Base-by-base conservation (phyloP, 371 early-diverging fungal genomes). In the Fennellomyces sp. region DNA sequence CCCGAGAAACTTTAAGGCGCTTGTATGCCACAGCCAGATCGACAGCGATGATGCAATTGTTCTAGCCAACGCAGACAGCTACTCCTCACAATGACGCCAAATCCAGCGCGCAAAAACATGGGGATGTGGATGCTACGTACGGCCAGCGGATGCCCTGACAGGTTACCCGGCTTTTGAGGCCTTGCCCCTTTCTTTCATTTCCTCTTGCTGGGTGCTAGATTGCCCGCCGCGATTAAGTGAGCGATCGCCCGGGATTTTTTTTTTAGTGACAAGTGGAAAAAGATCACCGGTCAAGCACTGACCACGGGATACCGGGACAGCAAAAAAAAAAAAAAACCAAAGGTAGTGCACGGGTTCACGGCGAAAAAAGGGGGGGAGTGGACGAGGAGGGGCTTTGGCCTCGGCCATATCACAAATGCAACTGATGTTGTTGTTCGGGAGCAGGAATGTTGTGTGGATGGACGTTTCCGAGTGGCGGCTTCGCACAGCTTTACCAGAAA, bases 381-480 rank as follows among this genome's bases (percentile, higher is more conserved):
- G 39, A 39, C n/a, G 17, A 39, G 17, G 17, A 11, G 2, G 0
- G 45, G 45, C 23, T 12, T 42, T 42, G 51, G 11, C 5, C 11
- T 50, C 29, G 51, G 31, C 29, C 51, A 50, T 50, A 50, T 50
- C 51, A 29, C 29, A 50, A 50, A 50, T 50, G 21, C 4, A 50
- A 50, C 51, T 31, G 13, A 12, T 25, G 4, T 3, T 49, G 5
- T 28, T 25, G 17, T 19, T n/a, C 49, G 25, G n/a, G 35, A 33
- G 35, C 6, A 33, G 35, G 35, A 33, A 33, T 33, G 35, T 33
- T 33, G 13, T 33, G 8, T 13, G 35, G 13, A n/a, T n/a, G n/a
- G n/a, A n/a, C n/a, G n/a, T n/a, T n/a, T n/a, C n/a, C n/a, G n/a
- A n/a, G n/a, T n/a, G n/a, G n/a, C n/a, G n/a, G n/a, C n/a, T n/a